Evolutionary conservation across 306 rosid species (phyloP).

Genomic region (Canavalia ensiformis): DNA sequence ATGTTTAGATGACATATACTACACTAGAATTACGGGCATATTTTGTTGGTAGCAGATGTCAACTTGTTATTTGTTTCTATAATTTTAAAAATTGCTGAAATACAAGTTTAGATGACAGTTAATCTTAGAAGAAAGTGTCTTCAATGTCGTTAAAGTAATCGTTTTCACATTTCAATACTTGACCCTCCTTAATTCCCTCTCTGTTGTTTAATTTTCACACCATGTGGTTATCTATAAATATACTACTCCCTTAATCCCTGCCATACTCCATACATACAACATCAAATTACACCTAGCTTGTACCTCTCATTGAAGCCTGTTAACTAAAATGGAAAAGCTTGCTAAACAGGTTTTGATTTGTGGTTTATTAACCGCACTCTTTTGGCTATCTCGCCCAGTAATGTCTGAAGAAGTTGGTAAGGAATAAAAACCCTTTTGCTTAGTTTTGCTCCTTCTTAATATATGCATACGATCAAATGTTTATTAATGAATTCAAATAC

Average conservation of each 20-base stretch:
- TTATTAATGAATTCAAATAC: too few species aligned
- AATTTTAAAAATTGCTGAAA: background rate
- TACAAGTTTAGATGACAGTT: constrained; percentile 7
- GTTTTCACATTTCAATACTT: background rate
- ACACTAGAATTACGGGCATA: too few species aligned
- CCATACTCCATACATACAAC: background rate
- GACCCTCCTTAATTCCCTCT: background rate
- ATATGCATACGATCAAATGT: background rate
- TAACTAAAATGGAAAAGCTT: constrained; percentile 48
- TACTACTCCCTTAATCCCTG: background rate
- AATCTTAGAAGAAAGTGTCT: constrained; percentile 14
- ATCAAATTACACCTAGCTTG: background rate
- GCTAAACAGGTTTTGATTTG: constrained; percentile 36
- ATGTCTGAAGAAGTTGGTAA: constrained; percentile 69
- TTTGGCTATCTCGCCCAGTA: constrained; percentile 47
- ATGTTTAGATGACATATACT: background rate
- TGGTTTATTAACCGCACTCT: constrained; percentile 48
- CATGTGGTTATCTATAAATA: constrained; percentile 38
- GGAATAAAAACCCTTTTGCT: background rate
- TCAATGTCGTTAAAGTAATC: background rate
- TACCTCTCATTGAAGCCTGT: background rate
- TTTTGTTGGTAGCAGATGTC: constrained; percentile 1
- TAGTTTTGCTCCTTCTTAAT: background rate
- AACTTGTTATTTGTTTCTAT: background rate
- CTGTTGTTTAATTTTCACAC: background rate